Conservation (phyloP, 805 yeast genomes). For the Saturnispora ahearnii region DNA sequence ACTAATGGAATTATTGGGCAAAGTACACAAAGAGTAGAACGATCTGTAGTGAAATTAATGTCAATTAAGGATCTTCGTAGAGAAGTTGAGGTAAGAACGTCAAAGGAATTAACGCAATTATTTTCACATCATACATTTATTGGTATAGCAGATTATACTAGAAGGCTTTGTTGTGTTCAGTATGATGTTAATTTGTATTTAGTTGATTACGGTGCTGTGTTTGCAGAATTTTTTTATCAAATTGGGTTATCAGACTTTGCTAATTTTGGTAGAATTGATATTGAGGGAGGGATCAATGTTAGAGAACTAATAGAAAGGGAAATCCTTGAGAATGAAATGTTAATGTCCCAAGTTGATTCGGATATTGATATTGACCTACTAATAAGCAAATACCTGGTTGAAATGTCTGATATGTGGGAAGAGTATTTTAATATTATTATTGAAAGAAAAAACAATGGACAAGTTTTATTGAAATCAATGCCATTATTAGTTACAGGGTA, state of each 20-base stretch:
- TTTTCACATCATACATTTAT: conserved; percentile 65
- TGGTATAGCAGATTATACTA: conserved; percentile 69
- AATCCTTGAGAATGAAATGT: conserved; percentile 24
- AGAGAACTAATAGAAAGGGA: conserved; percentile 30
- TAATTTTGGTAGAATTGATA: conserved; percentile 59
- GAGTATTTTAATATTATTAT: conserved; percentile 67
- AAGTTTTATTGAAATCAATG: conserved; percentile 36
- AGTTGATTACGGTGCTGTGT: conserved; percentile 69
- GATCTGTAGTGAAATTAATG: conserved; percentile 7
- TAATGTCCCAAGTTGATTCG: conserved; percentile 1
- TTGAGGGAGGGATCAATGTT: conserved; percentile 28
- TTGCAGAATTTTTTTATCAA: conserved; percentile 71
- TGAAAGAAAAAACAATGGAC: conserved; percentile 24
- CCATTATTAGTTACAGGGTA: conserved; percentile 66
- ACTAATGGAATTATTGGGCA: conserved; percentile 4
- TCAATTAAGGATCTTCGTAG: conserved; percentile 41
- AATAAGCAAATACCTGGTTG: conserved; percentile 13
- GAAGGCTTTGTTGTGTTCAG: conserved; percentile 76
- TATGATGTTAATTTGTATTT: conserved; percentile 67
- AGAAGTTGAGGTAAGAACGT: conserved; percentile 37
- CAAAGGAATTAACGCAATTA: conserved; percentile 52
- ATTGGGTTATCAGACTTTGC: conserved; percentile 67
- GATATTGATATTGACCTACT: conserved; percentile 10
- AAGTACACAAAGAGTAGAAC: neutral
- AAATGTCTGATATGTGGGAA: conserved; percentile 65